Evolutionary conservation across 176 grass and related monocot genomes (phyloP).

Genomic region (Neostapfia colusana): DNA sequence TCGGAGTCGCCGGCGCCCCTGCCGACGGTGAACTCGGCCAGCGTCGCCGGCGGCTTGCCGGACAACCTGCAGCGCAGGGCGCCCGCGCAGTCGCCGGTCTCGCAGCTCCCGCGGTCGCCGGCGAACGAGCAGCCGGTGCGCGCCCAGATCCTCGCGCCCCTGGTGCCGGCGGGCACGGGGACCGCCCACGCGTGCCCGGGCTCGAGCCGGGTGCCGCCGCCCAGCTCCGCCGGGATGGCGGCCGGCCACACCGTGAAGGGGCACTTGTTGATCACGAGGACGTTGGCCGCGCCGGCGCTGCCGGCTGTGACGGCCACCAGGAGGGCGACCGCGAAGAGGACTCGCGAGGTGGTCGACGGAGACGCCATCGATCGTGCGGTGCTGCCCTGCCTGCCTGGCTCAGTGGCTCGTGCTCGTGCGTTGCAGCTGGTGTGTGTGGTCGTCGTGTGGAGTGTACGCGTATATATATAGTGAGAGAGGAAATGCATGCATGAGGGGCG

Average conservation of each 20-base stretch:
- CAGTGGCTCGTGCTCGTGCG: too few relatives aligned
- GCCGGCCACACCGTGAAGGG: constrained; percentile 40
- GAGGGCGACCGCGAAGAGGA: constrained; percentile 22
- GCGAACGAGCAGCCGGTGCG: constrained; percentile 42
- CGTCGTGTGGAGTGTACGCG: not conserved
- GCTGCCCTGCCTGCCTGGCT: too few relatives aligned
- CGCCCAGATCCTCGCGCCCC: constrained; percentile 38
- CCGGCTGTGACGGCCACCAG: not conserved
- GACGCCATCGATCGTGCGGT: not conserved
- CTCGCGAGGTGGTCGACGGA: not conserved
- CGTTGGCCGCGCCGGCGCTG: constrained; percentile 16
- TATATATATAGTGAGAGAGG: not conserved
- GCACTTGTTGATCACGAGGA: constrained; percentile 46
- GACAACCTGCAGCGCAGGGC: not conserved
- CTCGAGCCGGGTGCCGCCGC: constrained; percentile 18
- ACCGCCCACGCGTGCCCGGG: constrained; percentile 31
- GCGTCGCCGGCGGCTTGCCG: not conserved
- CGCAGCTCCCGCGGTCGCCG: not conserved
- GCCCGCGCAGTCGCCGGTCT: constrained; percentile 22
- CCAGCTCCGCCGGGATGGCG: not conserved
- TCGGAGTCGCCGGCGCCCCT: not conserved
- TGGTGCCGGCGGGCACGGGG: not conserved
- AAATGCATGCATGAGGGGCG: not conserved
- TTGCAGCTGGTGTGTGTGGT: not conserved
- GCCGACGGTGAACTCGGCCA: constrained; percentile 3